Conservation (phyloP, 768 basidiomycete genomes). For the Thelephora ganbajun region DNA sequence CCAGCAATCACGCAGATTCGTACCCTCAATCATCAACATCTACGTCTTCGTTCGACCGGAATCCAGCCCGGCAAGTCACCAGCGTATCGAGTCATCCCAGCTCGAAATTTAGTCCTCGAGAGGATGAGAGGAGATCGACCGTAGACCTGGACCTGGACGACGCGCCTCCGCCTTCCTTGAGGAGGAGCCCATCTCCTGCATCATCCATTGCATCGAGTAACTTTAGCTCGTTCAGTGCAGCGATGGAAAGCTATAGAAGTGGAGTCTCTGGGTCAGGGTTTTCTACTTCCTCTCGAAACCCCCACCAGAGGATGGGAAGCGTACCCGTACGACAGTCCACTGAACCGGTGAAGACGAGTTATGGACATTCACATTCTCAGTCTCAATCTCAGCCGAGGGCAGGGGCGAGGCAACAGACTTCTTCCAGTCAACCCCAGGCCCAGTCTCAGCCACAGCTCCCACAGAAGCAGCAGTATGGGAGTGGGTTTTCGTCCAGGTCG, state of each 20-base stretch:
- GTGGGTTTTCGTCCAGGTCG: neutral
- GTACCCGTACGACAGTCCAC: neutral
- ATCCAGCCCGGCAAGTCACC: neutral
- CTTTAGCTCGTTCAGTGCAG: neutral
- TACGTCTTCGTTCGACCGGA: neutral
- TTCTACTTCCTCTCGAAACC: neutral
- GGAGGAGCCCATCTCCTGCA: constrained; percentile 16
- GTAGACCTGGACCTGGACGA: constrained; percentile 25
- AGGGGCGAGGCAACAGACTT: too few relatives aligned
- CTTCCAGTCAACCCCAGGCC: too few relatives aligned
- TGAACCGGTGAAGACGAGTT: neutral
- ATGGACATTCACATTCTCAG: too few relatives aligned
- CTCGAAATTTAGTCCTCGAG: constrained; percentile 2
- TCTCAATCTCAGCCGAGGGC: too few relatives aligned
- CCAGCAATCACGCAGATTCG: neutral
- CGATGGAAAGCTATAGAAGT: too few relatives aligned
- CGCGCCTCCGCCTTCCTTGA: constrained; percentile 27
- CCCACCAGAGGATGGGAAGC: neutral
- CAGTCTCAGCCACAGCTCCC: too few relatives aligned
- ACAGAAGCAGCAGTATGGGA: too few relatives aligned
- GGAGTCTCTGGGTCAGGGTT: neutral
- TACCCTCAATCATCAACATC: neutral
- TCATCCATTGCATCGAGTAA: neutral
- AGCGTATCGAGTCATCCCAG: neutral
- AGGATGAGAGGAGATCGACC: constrained; percentile 9